Conservation (phyloP, 2,329 filamentous ascomycete species). For the Epichloe hybrida region DNA sequence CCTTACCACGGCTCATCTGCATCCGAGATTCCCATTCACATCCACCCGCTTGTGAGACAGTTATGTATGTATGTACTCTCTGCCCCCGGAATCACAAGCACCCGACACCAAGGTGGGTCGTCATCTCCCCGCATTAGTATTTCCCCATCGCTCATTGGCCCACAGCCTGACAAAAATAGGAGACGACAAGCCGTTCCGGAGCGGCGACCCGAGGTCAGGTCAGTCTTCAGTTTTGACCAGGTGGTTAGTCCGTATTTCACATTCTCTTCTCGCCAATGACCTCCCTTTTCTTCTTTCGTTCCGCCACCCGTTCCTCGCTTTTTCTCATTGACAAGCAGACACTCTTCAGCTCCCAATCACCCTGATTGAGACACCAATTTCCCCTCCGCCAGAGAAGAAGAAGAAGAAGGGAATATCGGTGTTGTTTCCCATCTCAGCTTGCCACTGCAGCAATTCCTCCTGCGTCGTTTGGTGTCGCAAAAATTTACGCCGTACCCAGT, state of each 20-base stretch:
- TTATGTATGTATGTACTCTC: neutral
- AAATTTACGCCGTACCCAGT: too few relatives aligned
- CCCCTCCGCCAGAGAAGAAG: too few relatives aligned
- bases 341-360: neutral
- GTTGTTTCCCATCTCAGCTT: too few relatives aligned
- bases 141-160: constrained; percentile 14
- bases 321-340: neutral
- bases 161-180: neutral
- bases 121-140: constrained; percentile 13
- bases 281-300: neutral
- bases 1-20: neutral
- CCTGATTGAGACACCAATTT: neutral
- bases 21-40: neutral
- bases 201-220: neutral
- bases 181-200: neutral
- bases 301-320: neutral
- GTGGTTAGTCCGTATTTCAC: neutral
- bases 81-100: neutral
- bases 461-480: constrained; percentile 1
- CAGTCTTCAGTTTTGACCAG: neutral
- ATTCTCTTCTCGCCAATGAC: neutral
- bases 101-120: neutral
- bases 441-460: neutral
- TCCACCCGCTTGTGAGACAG: neutral
- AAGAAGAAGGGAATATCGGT: too few relatives aligned